A percentile compares a stretch with the other conserved stretches of the same genome.
phyloP scores from a whole-genome alignment of 805 yeast genomes.

The Cyberlindnera xylosilytica region DNA sequence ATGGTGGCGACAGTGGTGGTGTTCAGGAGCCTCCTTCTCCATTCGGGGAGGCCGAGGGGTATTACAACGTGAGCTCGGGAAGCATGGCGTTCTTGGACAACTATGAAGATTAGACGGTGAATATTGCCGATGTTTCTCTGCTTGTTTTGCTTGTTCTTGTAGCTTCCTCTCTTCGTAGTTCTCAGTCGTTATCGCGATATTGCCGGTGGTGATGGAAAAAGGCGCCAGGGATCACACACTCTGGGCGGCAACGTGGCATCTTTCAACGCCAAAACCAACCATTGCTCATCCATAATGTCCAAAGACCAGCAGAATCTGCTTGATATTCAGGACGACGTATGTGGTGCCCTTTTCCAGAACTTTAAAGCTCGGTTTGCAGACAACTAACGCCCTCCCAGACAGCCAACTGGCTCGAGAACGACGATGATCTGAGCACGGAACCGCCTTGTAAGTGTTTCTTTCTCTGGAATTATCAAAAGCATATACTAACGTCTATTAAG shows the following conservation, averaged over 20 bases:
- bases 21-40: no score
- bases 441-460: conserved; percentile 5
- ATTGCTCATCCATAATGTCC: conserved; percentile 1
- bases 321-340: conserved; percentile 6
- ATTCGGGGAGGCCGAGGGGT: conserved; percentile 11
- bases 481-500: conserved; percentile 6
- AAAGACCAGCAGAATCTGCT: conserved; percentile 8
- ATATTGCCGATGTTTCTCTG: no score
- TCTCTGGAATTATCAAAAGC: background rate
- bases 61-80: conserved; percentile 15
- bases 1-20: no score
- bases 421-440: conserved; percentile 18
- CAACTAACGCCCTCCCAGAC: conserved; percentile 2
- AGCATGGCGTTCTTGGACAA: conserved; percentile 21
- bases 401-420: conserved; percentile 25
- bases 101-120: conserved; percentile 8
- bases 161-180: no score
- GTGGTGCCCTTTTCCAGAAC: background rate
- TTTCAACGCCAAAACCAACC: background rate
- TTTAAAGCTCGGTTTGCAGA: background rate
- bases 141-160: no score
- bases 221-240: background rate
- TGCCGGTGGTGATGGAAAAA: background rate
- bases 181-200: conserved; percentile 3
- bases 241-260: background rate